Evolutionary conservation across 208 protist species (phyloP).

Genomic region (Crithidia sp.): DNA sequence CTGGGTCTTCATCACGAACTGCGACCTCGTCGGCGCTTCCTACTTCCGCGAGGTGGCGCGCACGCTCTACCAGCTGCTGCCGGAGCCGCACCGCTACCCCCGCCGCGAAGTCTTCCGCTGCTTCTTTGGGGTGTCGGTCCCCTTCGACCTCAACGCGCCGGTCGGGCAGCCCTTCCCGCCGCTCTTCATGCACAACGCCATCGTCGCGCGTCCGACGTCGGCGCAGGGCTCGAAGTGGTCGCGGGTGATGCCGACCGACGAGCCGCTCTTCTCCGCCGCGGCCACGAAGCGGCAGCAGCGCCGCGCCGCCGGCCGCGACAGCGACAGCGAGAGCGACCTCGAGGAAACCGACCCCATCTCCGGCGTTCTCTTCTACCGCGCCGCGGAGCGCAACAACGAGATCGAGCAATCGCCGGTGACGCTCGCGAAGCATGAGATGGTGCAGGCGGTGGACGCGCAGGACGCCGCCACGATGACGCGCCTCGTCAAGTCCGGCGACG

Average conservation of each 20-base stretch:
- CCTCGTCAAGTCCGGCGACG: conserved; percentile 48
- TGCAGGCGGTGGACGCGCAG: conserved; percentile 56
- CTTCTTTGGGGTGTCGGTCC: conserved; percentile 68
- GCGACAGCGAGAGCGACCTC: conserved; percentile 88
- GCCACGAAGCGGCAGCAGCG: conserved; percentile 61
- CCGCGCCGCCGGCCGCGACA: conserved; percentile 69
- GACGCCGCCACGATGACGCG: conserved; percentile 52
- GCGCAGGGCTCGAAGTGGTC: conserved; percentile 62
- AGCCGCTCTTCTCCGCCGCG: conserved; percentile 43
- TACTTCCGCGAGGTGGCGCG: conserved; percentile 80
- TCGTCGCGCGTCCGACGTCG: conserved; percentile 56
- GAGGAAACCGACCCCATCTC: conserved; percentile 73
- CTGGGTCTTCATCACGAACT: conserved; percentile 90
- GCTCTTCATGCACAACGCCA: conserved; percentile 74
- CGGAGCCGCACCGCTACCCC: conserved; percentile 80
- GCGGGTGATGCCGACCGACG: conserved; percentile 56
- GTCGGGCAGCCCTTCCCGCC: conserved; percentile 68
- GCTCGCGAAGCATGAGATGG: conserved; percentile 65
- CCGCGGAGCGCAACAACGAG: conserved; percentile 70
- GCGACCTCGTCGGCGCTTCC: conserved; percentile 53
- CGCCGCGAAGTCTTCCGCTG: conserved; percentile 86
- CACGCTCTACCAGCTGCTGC: conserved; percentile 68
- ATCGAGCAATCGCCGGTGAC: conserved; percentile 62
- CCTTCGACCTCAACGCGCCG: conserved; percentile 72
- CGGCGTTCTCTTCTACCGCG: conserved; percentile 82